Evolutionary conservation across 2,329 filamentous ascomycete species (phyloP), one percentile per base, ranked within the genome.

Genomic region (Thyridium curvatum): DNA sequence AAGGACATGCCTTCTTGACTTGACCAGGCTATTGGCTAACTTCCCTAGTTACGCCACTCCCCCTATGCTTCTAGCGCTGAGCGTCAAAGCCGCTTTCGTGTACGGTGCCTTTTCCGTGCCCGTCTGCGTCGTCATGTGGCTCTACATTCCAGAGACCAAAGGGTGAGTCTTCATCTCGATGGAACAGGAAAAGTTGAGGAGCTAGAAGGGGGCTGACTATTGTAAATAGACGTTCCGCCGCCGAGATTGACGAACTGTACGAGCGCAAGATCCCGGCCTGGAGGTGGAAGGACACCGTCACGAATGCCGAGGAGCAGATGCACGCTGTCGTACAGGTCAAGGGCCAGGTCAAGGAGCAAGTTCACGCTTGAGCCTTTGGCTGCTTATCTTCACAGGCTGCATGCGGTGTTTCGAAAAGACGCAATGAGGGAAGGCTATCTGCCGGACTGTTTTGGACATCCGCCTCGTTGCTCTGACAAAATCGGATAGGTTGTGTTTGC

Each of bases 201-300:
- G n/a, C n/a, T n/a, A 32, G n/a, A 9, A 9, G 31, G 8, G n/a
- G 31, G 12, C 32, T 34, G 12, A 34, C 32, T 26, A n/a, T 14
- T 37, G 34, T 12, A 7, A 28, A 37, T n/a, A n/a, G 34, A 15
- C 41, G 38, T 18, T 43, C 41, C 2, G 35, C 41, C 3, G 41
- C 41, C 12, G 41, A 43, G 38, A 43, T 43, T 18, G 41, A 41
- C 32, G 41, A 41, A 35, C 32, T 43, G 28, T 43, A 41, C 29
- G 41, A 41, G 38, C 38, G 41, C 28, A 43, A 38, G 32, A 38
- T 43, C 12, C 38, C 41, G n/a, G 34, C 38, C 2, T 43, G 41
- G 41, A 31, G 35, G 6, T 40, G 38, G 41, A 28, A 21, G 14
- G 26, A 35, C 26, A 38, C 39, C 4, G 35, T 41, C 32, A 41